phyloP scores from a whole-genome alignment of 1,284 basidiomycete genomes.

The Takashimella koratensis region DNA sequence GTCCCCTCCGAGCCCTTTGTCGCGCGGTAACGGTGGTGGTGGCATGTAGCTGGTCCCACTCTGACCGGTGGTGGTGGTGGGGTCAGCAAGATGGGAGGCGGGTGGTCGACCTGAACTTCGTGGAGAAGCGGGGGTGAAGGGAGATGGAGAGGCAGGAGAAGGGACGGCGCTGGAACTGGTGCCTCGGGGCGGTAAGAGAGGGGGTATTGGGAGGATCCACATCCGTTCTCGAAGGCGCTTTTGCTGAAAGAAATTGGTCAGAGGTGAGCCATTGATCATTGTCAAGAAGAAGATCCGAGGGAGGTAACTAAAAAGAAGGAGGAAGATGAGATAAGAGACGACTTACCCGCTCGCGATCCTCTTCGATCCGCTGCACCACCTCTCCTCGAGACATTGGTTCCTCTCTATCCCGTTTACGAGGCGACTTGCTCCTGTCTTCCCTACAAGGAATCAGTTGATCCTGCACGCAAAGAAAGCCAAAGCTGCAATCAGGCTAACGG shows the following conservation, averaged over 20 bases:
- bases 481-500: neutral
- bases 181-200: conserved; percentile 14
- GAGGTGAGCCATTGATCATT: neutral
- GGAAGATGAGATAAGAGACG: neutral
- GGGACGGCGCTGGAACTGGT: conserved; percentile 4
- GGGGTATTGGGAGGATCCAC: conserved; percentile 68
- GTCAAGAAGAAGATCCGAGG: no score
- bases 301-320: no score
- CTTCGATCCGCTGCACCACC: conserved; percentile 84
- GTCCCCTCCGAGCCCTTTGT: conserved; percentile 3
- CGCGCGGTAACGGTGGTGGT: conserved; percentile 24
- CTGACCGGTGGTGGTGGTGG: no score
- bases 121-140: conserved; percentile 33
- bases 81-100: no score
- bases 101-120: neutral
- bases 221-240: conserved; percentile 86
- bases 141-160: conserved; percentile 23
- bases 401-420: conserved; percentile 18
- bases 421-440: neutral
- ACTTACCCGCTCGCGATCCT: conserved; percentile 75
- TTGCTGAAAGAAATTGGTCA: conserved; percentile 52
- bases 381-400: conserved; percentile 61
- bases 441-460: neutral
- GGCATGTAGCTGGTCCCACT: conserved; percentile 13
- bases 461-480: neutral